These are phyloP conservation scores for Suillus tomentosus DNA, from an alignment of 768 basidiomycete species.

Conservation along the genomic window DNA sequence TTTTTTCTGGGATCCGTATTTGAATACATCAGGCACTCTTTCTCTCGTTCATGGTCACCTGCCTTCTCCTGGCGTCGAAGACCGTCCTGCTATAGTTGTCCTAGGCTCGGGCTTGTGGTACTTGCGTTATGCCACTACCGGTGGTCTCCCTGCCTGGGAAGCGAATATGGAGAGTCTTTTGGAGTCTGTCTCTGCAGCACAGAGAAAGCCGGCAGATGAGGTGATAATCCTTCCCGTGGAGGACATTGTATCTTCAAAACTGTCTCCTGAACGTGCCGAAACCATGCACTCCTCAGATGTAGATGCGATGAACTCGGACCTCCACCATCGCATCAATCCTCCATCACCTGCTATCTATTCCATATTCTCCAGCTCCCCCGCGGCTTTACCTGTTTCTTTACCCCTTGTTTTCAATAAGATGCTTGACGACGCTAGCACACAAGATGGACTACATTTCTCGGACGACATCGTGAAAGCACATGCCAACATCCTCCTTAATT, in stretches of 20 bases:
- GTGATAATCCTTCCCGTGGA: conserved; percentile 81
- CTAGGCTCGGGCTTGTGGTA: conserved; percentile 91
- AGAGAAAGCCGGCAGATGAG: conserved; percentile 58
- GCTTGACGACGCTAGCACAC: conserved; percentile 70
- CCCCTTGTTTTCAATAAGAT: conserved; percentile 83
- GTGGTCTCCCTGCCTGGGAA: conserved; percentile 81
- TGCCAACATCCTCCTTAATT: conserved; percentile 76
- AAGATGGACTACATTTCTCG: conserved; percentile 85
- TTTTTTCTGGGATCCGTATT: conserved; percentile 87
- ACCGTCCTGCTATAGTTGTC: conserved; percentile 67
- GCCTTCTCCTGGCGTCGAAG: conserved; percentile 4
- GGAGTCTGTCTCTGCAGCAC: conserved; percentile 41
- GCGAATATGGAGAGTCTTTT: conserved; percentile 70
- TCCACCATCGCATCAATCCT: conserved; percentile 65
- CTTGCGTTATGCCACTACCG: conserved; percentile 73
- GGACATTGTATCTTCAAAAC: conserved; percentile 63
- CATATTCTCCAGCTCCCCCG: conserved; percentile 25
- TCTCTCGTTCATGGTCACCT: conserved; percentile 39
- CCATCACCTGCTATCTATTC: conserved; percentile 31
- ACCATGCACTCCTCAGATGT: conserved; percentile 80
- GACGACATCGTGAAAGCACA: conserved; percentile 63
- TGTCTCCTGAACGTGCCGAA: conserved; percentile 61
- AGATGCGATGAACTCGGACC: conserved; percentile 89
- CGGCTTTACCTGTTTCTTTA: conserved; percentile 49
- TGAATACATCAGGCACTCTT: conserved; percentile 64